phyloP scores from a whole-genome alignment of 2,329 filamentous ascomycete genomes.

The Chrysoporthe deuterocubensis region DNA sequence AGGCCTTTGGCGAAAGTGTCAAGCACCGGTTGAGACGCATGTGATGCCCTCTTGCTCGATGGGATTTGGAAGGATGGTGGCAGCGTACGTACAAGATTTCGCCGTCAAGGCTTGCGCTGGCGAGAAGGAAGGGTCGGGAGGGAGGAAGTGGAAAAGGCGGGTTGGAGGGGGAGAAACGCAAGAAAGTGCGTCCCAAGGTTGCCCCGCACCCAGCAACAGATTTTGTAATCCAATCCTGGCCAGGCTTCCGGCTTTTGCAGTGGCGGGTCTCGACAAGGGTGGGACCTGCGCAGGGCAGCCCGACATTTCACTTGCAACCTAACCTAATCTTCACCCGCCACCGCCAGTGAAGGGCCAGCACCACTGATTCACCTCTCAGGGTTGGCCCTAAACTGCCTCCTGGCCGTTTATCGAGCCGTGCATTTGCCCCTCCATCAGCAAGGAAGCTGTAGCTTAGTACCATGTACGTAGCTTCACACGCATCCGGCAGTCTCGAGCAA shows the following conservation, averaged over 20 bases:
- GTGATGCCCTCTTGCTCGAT: neutral
- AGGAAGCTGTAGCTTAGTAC: neutral
- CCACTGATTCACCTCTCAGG: constrained; percentile 4
- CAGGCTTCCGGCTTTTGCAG: constrained; percentile 25
- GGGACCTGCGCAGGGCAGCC: constrained; percentile 7
- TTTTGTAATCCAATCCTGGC: constrained; percentile 27
- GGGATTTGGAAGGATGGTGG: neutral
- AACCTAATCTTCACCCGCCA: too few species aligned
- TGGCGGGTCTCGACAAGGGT: constrained; percentile 16
- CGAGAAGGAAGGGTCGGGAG: constrained; percentile 21
- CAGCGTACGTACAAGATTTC: constrained; percentile 27
- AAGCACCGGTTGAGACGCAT: neutral
- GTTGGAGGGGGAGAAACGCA: constrained; percentile 16
- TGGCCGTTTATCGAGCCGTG: neutral
- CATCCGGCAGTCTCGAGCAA: neutral
- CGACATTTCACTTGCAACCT: constrained; percentile 22
- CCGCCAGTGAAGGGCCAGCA: neutral
- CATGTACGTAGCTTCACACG: neutral
- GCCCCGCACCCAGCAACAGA: constrained; percentile 18
- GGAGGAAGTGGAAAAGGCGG: constrained; percentile 28
- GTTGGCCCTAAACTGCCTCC: constrained; percentile 25
- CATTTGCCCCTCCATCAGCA: constrained; percentile 1
- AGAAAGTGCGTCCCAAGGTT: constrained; percentile 23
- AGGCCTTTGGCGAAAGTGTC: constrained; percentile 13
- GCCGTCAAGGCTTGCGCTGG: constrained; percentile 30